These are phyloP conservation scores for Truncatella angustata DNA, from an alignment of 2,329 filamentous ascomycete species.

Conservation along the genomic window DNA sequence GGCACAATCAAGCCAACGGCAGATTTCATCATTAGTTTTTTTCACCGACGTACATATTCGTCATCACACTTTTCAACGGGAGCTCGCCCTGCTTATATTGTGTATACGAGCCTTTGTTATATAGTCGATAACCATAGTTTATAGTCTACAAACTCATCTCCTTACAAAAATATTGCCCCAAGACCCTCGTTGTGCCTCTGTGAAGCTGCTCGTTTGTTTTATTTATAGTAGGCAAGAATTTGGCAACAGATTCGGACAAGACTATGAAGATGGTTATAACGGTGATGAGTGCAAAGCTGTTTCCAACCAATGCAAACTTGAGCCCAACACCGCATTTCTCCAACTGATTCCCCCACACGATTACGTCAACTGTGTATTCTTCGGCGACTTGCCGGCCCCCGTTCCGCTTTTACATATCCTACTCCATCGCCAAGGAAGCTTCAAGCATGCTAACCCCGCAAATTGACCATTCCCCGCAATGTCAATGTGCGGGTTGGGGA, in stretches of 20 bases:
- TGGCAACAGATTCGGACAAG: no score
- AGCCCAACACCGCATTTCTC: not conserved
- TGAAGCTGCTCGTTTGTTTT: no score
- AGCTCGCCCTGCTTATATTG: conserved; percentile 1
- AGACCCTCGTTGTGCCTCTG: no score
- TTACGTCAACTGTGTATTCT: not conserved
- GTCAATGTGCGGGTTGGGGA: not conserved
- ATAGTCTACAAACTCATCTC: no score
- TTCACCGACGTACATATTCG: not conserved
- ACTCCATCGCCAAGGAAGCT: not conserved
- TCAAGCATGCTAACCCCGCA: conserved; percentile 6
- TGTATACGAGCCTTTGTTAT: conserved; percentile 1
- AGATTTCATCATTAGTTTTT: not conserved
- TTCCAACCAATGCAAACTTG: no score
- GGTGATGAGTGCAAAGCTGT: no score
- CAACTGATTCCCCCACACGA: not conserved
- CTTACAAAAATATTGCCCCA: no score
- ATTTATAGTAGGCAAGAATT: no score
- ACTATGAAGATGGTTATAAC: no score
- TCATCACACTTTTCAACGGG: not conserved
- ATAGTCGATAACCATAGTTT: not conserved
- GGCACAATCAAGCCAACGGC: no score
- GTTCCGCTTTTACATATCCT: not conserved
- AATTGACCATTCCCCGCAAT: not conserved
- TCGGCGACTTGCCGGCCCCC: not conserved